Base-by-base conservation (phyloP, 192 early-diverging fungal species). In the Pilaira anomala region DNA sequence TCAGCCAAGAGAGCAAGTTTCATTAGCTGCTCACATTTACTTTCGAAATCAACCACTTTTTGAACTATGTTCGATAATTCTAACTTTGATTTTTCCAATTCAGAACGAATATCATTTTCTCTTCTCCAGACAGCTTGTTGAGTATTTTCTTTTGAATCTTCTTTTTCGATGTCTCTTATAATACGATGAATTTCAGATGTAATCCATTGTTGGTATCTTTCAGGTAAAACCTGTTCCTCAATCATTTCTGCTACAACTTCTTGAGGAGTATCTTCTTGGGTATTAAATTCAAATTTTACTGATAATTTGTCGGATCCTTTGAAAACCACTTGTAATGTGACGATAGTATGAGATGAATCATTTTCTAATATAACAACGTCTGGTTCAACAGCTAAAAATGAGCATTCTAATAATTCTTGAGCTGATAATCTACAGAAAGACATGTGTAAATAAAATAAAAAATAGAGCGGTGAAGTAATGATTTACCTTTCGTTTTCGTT, bases 211-310 rank as follows among this genome's bases (percentile, higher is more conserved):
- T 88, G 81, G 60, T 89, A 90, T 64, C 74, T 78, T 44, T 83
- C 75, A 21, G 76, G 82, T 25, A 90, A 69, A 24, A 90, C 88
- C 44, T 87, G 62, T 71, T 90, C 88, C 52, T 88, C 84, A 50
- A 90, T 90, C 88, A 90, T 90, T 57, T 90, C 88, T 46, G 83
- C 83, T 1, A 90, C 88, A 7, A 90, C 88, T 62, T 87, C 84
- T 46, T 89, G 87, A 6, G 88, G 87, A 3, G 88, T 90, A 49
- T 90, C 88, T 0, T 82, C 86, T 51, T 88, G 88, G 5, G 79
- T 83, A 60, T 89, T 89, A 60, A 90, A 90, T 54, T 89, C 86
- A 66, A 90, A 90, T 64, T 89, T 89, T 18, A 90, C 88, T 6
- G 88, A 89, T 21, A 89, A 72, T 65, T 81, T 82, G 51, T 90